Base-by-base conservation (phyloP, 2,329 filamentous ascomycete genomes). In the Didymella exigua region DNA sequence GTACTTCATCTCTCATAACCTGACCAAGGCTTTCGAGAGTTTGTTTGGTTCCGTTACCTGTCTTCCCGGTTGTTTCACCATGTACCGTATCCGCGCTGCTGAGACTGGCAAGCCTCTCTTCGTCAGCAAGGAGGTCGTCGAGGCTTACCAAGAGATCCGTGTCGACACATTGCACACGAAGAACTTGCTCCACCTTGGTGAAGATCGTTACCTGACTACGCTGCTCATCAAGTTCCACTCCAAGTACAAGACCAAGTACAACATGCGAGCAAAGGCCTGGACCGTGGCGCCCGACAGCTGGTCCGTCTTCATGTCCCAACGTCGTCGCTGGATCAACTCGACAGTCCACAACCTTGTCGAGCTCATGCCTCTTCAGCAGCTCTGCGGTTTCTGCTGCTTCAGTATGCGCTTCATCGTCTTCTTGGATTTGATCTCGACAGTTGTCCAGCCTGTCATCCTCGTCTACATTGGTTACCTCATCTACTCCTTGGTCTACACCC, bases 381-480 rank as follows among this genome's bases (percentile, higher is more conserved):
- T 99, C 45, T 99, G 95, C 76, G 95, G 95, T 78, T 99, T 99
- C 88, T 99, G 95, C 83, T 99, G 95, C 79, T 99, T 99, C 82
- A 96, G 90, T 77, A 99, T 99, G 95, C 89, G 95, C 69, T 99
- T 99, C 77, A 85, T 99, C 55, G 93, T 99, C 64, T 96, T 99
- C 71, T 76, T 99, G 65, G 95, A 99, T 77, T 81, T 99, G 66
- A 81, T 99, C 60, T 95, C 90, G 51, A 99, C 95, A 1, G 79
- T 98, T 51, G 88, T 98, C 43, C 92, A 96, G 73, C 95, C 95
- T 2, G 91, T 97, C 55, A 95, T 90, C 1, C 83, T 97, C 18
- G 90, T 86, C 9, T 99, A 98, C 72, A 89, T 99, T 63, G 83
- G 84, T 52, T 99, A 98, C 75, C 84, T 99, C 56, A 89, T 99